Evolutionary conservation across 345 rosid species (phyloP).

Genomic region (Populus pruinosa): DNA sequence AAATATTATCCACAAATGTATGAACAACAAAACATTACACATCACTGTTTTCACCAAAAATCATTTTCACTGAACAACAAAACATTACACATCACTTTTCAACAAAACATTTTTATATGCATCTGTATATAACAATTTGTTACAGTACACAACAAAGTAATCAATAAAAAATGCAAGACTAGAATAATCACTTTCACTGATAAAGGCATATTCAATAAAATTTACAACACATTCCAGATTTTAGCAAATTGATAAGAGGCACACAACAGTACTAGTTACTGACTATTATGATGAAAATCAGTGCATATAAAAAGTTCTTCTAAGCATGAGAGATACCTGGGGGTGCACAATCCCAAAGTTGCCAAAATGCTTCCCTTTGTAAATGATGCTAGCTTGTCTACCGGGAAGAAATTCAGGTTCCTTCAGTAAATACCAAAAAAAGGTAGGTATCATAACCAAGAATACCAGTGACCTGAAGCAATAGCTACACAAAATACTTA

Average conservation of each 20-base stretch:
- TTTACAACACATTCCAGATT: background rate
- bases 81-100: background rate
- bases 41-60: background rate
- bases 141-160: background rate
- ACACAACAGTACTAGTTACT: background rate
- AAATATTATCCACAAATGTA: background rate
- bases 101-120: background rate
- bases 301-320: background rate
- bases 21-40: background rate
- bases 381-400: conserved; percentile 80
- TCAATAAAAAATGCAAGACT: background rate
- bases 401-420: conserved; percentile 77
- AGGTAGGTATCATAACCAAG: background rate
- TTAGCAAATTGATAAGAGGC: background rate
- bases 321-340: conserved; percentile 38
- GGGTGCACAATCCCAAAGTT: conserved; percentile 87
- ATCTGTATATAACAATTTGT: background rate
- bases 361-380: conserved; percentile 66
- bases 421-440: conserved; percentile 33
- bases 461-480: background rate
- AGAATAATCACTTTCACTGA: background rate
- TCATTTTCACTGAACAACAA: background rate
- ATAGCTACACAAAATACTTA: conserved; percentile 31
- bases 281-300: background rate
- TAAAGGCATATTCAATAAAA: background rate